Evolutionary conservation across 2,329 filamentous ascomycete species (phyloP).

Genomic region (Fusarium aywerte): DNA sequence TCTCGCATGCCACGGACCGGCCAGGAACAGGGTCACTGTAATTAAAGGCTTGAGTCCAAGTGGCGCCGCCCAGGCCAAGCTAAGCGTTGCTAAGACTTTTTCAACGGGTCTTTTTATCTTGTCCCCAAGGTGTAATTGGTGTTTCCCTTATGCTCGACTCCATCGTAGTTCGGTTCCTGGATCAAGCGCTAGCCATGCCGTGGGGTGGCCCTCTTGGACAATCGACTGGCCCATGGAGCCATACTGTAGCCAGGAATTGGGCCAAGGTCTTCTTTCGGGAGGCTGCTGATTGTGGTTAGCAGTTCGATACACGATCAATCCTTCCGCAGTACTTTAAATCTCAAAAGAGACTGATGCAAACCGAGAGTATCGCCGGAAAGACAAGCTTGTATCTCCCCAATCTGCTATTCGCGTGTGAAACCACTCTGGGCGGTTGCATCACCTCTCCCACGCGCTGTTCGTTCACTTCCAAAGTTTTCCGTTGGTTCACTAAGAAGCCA

Average conservation of each 20-base stretch:
- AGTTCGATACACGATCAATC: conserved; percentile 20
- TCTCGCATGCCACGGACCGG: conserved; percentile 28
- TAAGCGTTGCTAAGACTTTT: conserved; percentile 37
- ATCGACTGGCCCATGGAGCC: background rate
- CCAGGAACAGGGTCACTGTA: conserved; percentile 36
- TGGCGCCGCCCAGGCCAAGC: conserved; percentile 43
- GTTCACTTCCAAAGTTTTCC: conserved; percentile 8
- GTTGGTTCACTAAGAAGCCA: conserved; percentile 9
- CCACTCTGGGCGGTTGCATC: conserved; percentile 34
- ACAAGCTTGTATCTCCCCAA: conserved; percentile 24
- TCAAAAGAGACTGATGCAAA: background rate
- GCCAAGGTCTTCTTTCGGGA: conserved; percentile 31
- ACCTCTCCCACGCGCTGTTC: conserved; percentile 20
- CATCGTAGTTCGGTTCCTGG: conserved; percentile 44
- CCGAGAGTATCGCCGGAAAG: conserved; percentile 20
- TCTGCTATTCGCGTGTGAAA: conserved; percentile 29
- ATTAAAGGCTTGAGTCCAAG: conserved; percentile 46
- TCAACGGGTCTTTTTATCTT: conserved; percentile 21
- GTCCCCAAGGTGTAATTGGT: conserved; percentile 14
- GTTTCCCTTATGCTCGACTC: conserved; percentile 20
- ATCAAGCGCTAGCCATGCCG: conserved; percentile 44
- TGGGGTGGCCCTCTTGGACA: conserved; percentile 41
- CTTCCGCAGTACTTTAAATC: conserved; percentile 17
- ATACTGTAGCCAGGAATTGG: conserved; percentile 12
- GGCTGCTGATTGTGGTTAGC: conserved; percentile 28